A percentile compares a stretch with the other conserved stretches of the same genome.
These are phyloP conservation scores for Colletotrichum lentis DNA, from an alignment of 2,329 filamentous ascomycete genomes.

Conservation along the genomic window DNA sequence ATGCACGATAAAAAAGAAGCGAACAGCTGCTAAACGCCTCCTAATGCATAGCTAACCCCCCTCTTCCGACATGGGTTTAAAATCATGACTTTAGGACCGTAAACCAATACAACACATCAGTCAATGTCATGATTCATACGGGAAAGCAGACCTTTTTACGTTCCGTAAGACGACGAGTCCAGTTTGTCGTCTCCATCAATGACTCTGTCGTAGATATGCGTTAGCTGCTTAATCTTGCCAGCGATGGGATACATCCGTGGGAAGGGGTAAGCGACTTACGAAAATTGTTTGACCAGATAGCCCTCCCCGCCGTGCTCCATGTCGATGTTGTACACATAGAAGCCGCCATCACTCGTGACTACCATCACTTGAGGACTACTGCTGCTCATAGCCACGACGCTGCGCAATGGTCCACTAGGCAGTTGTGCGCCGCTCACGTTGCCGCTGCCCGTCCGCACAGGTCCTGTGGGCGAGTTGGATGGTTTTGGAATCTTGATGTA, in stretches of 20 bases:
- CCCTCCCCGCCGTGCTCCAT: conserved; percentile 95
- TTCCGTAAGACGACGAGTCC: conserved; percentile 57
- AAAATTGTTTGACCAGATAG: conserved; percentile 88
- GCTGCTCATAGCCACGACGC: conserved; percentile 97
- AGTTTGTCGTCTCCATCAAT: conserved; percentile 64
- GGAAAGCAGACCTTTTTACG: conserved; percentile 38
- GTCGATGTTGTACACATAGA: conserved; percentile 95
- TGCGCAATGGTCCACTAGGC: conserved; percentile 68
- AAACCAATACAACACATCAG: background rate
- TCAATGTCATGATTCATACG: too few relatives aligned
- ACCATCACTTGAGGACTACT: conserved; percentile 97
- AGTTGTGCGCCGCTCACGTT: conserved; percentile 37
- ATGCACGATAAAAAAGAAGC: background rate
- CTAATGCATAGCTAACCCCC: conserved; percentile 17
- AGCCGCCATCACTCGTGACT: conserved; percentile 92
- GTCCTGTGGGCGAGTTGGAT: conserved; percentile 45
- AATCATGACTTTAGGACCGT: background rate
- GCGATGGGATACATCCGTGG: background rate
- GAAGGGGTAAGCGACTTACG: conserved; percentile 65
- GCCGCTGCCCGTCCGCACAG: conserved; percentile 9
- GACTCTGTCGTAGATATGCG: conserved; percentile 50
- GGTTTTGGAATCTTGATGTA: conserved; percentile 90
- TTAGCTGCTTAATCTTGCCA: conserved; percentile 1
- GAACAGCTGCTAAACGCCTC: conserved; percentile 23
- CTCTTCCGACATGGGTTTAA: background rate